Percentiles rank a stretch among this genome's conserved stretches.
Evolutionary conservation across 1,284 basidiomycete species (phyloP).

Genomic region (Moesziomyces sp.): DNA sequence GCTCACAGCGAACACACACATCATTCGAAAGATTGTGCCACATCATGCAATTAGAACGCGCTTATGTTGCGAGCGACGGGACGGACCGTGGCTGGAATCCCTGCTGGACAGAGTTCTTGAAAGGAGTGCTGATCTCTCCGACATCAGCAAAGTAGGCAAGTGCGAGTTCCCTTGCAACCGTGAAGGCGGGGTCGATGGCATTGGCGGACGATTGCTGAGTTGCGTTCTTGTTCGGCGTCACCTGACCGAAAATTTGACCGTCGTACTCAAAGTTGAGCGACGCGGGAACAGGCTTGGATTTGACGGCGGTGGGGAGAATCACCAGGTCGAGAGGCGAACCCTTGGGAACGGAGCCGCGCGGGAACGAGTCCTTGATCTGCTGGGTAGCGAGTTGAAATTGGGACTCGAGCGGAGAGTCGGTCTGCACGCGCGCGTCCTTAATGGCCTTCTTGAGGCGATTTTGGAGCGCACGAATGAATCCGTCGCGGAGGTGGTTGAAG

Average conservation of each 20-base stretch:
- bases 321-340: constrained; percentile 70
- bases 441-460: constrained; percentile 73
- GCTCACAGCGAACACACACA: too few relatives aligned
- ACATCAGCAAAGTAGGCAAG: constrained; percentile 63
- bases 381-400: constrained; percentile 66
- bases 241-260: constrained; percentile 45
- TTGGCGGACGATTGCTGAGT: neutral
- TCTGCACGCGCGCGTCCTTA: constrained; percentile 19
- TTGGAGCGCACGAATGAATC: constrained; percentile 79
- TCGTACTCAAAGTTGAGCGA: constrained; percentile 49
- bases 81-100: constrained; percentile 3
- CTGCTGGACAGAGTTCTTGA: constrained; percentile 40
- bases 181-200: constrained; percentile 23
- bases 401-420: constrained; percentile 25
- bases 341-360: constrained; percentile 69
- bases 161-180: constrained; percentile 53
- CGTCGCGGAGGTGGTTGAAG: constrained; percentile 84
- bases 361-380: constrained; percentile 70
- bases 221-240: neutral
- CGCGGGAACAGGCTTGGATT: neutral
- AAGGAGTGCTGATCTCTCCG: constrained; percentile 51
- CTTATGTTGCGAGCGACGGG: too few relatives aligned
- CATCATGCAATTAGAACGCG: too few relatives aligned
- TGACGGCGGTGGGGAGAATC: constrained; percentile 5
- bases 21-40: too few relatives aligned